Evolutionary conservation across 106 monocot species (phyloP), one percentile per base, ranked within the genome.

Genomic region (Hemerocallis citrina): DNA sequence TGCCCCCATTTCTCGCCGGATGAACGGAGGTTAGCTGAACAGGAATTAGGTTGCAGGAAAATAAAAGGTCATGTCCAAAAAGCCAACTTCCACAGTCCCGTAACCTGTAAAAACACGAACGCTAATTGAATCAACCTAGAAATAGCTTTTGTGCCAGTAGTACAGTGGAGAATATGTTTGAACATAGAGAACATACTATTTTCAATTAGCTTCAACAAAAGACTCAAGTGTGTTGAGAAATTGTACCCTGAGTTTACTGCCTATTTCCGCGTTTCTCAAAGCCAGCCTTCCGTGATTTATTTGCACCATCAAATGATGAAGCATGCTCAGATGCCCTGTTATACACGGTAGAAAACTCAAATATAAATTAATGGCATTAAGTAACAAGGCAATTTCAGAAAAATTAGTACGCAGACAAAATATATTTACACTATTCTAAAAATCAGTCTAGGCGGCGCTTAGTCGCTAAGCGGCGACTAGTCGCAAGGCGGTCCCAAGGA

Each of bases 241-340:
- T 2, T 5, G 15, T 51, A 67, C 55, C 67, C 55, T 41, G 56
- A 44, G 14, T 56, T n/a, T n/a, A n/a, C n/a, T n/a, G n/a, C n/a
- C n/a, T n/a, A 43, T 57, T 55, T 1, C 45, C 67, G 68, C 30
- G 68, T 35, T 63, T 72, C 40, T 72, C 72, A 68, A 63, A 68
- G 36, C 19, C 58, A 2, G 17, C 49, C 63, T 72, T 72, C 57
- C 57, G 60, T 9, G 49, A 33, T 69, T 69, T 79, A 22, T 62
- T 73, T 32, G 50, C 47, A 42, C 62, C 72, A 7, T 78, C 77
- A 23, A 48, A 24, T 46, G 72, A 15, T 8, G 25, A 24, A 29
- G 36, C 24, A 32, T 45, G 51, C 20, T 59, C 77, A 56, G 66
- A 46, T 3, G n/a, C 28, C 28, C 71, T 71, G 44, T 50, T n/a